Base-by-base conservation (phyloP, 306 rosid species). In the Quillaja saponaria region DNA sequence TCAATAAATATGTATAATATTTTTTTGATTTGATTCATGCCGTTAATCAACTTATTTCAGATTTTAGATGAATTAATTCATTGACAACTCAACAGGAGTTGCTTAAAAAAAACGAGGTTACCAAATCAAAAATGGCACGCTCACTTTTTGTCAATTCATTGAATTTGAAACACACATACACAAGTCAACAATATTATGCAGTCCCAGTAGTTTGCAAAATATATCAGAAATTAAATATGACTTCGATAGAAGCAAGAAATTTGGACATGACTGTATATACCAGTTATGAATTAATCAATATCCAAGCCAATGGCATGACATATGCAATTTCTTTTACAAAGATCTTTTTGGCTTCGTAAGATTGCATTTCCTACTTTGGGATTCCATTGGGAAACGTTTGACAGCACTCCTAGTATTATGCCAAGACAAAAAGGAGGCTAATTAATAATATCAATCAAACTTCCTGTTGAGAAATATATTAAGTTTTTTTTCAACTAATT, bases 391-490 rank as follows among this genome's bases (percentile, higher is more conserved):
- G 74, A 71, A 58, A 67, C 80, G 71, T 74, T 71, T 74, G 72
- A 74, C 54, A 60, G 77, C 66, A 75, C 68, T 79, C 66, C 39
- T 79, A 75, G 71, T 58, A 71, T 74, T 75, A 79, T 79, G 71
- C 84, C 66, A 57, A 38, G 81, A 79, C 84, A 79, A 71, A n/a
- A 62, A 71, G 68, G 72, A 79, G 61, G 81, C 72, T 75, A 71
- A 79, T 78, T 75, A 79, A 79, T 66, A 75, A 72, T 45, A n/a
- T n/a, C n/a, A 54, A 42, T 67, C 21, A 45, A 46, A 52, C 74
- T 74, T 74, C 57, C 62, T 14, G 64, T 65, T 31, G 58, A 49
- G 58, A 19, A 16, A 1, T 60, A 44, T 21, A 67, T 40, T 68
- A 62, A 3, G 33, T 41, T 61, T n/a, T 55, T 18, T 59, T 15